Base-by-base conservation (phyloP, 306 rosid genomes). In the Lablab purpureus region DNA sequence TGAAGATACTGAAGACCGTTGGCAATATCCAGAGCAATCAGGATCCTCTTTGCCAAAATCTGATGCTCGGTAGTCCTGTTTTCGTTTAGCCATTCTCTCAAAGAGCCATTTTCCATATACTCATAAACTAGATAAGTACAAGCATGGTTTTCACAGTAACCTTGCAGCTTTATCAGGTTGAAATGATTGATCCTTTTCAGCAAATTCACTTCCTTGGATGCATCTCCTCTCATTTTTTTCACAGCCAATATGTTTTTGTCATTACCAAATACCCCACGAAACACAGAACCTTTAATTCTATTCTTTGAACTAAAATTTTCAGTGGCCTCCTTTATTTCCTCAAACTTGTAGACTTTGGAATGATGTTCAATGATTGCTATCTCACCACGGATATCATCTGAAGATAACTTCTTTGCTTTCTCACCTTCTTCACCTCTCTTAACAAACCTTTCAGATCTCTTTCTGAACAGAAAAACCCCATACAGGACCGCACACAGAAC, bases 1-100 rank as follows among this genome's bases (percentile, higher is more conserved):
- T 91, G 98, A 63, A 93, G 98, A 89, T 93, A 93, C 67, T 91
- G 87, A 54, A 89, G 94, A 10, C 97, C 94, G 46, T 89, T 86
- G 21, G 97, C 93, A 81, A 91, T 73, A 73, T 93, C 97, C n/a
- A 93, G 52, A 82, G 98, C 94, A 70, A 93, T 89, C 37, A 81
- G 91, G 52, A 89, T 81, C 79, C 94, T 93, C 82, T 56, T 84
- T 21, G 3, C 70, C 93, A 89, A 89, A 66, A 88, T 80, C 74
- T 50, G 60, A 34, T 79, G 82, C 58, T 85, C 86, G 5, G 17
- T 72, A 13, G 87, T 68, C 22, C 17, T 37, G 22, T 60, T 66
- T 80, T 51, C 78, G 15, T 46, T 21, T 5, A 93, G 90, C 97
- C 94, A 93, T 62, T 93, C 91, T 80, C 86, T 85, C 19, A 89